A percentile compares a stretch with the other conserved stretches of the same genome.
Conservation (phyloP, 306 rosid genomes). For the Lathyrus tuberosus region DNA sequence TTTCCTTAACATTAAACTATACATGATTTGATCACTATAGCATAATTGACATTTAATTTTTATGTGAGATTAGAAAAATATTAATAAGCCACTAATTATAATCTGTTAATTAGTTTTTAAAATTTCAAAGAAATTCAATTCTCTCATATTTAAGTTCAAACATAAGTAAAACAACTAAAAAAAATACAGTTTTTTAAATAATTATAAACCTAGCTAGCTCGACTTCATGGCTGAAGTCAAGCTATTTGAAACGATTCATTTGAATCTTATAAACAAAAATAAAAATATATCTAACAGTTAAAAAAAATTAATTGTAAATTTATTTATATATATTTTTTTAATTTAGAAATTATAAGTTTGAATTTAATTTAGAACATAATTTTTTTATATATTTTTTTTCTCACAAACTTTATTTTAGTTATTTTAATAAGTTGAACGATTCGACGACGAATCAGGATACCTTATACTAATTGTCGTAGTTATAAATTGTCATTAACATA, state of each 20-base stretch:
- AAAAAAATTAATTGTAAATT: too few species aligned
- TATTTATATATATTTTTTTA: accelerated
- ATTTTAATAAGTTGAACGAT: not conserved
- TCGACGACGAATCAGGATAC: not conserved
- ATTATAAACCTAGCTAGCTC: not conserved
- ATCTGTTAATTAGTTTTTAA: too few species aligned
- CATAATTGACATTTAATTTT: not conserved
- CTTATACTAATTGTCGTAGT: not conserved
- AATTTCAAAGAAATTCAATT: too few species aligned
- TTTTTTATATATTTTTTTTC: not conserved
- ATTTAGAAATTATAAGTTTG: not conserved
- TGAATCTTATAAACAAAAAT: too few species aligned
- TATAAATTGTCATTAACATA: not conserved
- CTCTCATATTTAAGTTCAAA: too few species aligned
- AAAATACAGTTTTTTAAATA: not conserved
- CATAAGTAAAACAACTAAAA: too few species aligned
- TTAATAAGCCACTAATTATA: not conserved
- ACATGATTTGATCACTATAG: not conserved
- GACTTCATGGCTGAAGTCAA: too few species aligned
- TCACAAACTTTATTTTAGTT: not conserved
- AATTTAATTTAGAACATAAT: not conserved
- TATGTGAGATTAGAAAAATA: not conserved
- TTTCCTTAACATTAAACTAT: slow-evolving; percentile 2
- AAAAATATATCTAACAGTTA: too few species aligned
- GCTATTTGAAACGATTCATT: too few species aligned